Base-by-base conservation (phyloP, 106 monocot species). In the Dendrobium chrysotoxum region DNA sequence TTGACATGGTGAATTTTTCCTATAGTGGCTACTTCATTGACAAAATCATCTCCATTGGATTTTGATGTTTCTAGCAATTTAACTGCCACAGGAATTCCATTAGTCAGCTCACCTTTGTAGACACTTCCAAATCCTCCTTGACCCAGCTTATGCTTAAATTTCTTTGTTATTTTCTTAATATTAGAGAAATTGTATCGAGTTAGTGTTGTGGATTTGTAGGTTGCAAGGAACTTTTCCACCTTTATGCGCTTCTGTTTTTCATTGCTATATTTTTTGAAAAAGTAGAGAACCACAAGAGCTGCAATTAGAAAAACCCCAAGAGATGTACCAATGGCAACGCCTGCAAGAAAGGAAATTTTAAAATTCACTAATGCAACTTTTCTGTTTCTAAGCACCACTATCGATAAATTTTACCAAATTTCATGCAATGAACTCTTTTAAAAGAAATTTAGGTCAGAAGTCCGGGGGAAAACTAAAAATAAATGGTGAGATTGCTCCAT, bases 1-100 rank as follows among this genome's bases (percentile, higher is more conserved):
- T 90, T 90, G 55, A 84, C 70, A 75, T 90, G 90, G 39, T 85
- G 85, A 78, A 87, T 84, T 53, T 72, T 57, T 35, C 90, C 90
- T 17, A 90, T 85, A 4, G 85, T 83, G 0, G 85, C 66, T 1
- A 90, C 87, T 84, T 90, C 88, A 15, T 86, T 90, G 35, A 84
- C 84, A 79, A 90, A 90, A 9, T 91, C 91, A 41, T 83, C 80
- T 3, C 83, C 91, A 0, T 84, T 80, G 2, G 35, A 35, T 35
- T 35, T 35, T 35, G 35, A 35, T 35, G 35, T 0, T 35, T 35
- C 3, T 35, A 35, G 35, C 35, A 35, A 35, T 35, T 35, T 35
- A 35, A 35, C 35, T 3, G 35, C 35, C 35, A 35, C 35, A 35
- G 35, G 35, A 35, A 35, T 35, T 35, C 35, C 35, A 35, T 35